Evolutionary conservation across 208 protist species (phyloP).

Genomic region (Plasmodiophora brassicae): DNA sequence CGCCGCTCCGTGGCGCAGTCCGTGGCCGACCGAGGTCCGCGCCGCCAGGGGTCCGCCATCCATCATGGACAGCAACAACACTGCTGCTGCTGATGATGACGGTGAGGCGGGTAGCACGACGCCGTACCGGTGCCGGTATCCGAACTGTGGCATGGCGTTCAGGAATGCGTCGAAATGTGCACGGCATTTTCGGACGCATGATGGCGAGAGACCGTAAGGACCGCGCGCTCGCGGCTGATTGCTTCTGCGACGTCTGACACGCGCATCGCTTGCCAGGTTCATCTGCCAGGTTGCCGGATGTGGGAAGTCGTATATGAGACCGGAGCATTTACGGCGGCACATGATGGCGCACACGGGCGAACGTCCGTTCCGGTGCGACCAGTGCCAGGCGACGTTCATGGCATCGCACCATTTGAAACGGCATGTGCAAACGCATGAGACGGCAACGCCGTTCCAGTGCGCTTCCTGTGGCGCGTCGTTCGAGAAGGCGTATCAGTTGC

Average conservation of each 20-base stretch:
- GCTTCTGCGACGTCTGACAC: background rate
- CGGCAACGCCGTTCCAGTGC: background rate
- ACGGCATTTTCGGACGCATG: background rate
- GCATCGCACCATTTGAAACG: conserved; percentile 12
- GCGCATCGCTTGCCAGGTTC: no score
- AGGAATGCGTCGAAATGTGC: background rate
- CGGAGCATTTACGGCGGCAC: background rate
- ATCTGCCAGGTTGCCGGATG: background rate
- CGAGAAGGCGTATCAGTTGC: background rate
- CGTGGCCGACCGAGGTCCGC: no score
- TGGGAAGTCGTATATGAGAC: background rate
- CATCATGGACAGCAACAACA: no score
- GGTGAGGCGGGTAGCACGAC: background rate
- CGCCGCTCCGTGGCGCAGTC: no score
- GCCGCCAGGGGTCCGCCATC: no score
- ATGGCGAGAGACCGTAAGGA: background rate
- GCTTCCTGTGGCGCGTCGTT: background rate
- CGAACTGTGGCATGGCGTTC: background rate
- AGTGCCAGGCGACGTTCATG: background rate
- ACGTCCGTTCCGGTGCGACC: background rate
- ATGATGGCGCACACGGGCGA: background rate
- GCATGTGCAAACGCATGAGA: background rate
- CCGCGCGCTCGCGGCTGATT: background rate
- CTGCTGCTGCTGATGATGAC: background rate
- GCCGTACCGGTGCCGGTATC: background rate